Percentiles rank a stretch among this genome's conserved stretches.
Conservation (phyloP, 2,329 filamentous ascomycete genomes). For the Hirsutella minnesotensis region DNA sequence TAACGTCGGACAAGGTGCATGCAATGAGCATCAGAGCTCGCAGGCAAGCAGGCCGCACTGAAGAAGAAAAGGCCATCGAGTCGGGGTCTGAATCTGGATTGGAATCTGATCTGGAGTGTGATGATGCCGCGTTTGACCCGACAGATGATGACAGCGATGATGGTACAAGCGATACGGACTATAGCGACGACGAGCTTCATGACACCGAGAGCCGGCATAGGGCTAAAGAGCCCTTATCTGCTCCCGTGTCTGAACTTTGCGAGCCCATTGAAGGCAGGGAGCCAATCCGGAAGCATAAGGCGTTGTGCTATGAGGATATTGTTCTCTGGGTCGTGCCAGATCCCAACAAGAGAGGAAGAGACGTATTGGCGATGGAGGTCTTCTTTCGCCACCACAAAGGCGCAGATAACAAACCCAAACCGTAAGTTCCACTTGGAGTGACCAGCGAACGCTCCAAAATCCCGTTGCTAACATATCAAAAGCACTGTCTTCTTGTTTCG, state of each 20-base stretch:
- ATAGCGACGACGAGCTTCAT: too few species aligned
- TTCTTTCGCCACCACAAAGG: conserved; percentile 5
- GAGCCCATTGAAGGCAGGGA: conserved; percentile 1
- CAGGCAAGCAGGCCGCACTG: too few species aligned
- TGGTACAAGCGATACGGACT: too few species aligned
- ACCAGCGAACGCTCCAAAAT: neutral
- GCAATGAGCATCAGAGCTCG: too few species aligned
- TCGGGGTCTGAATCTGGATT: too few species aligned
- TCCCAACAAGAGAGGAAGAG: conserved; percentile 3
- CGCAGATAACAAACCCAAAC: conserved; percentile 5
- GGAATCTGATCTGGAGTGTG: too few species aligned
- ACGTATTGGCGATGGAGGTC: conserved; percentile 5
- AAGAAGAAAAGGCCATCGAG: too few species aligned
- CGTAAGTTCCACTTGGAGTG: neutral
- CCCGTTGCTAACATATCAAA: neutral
- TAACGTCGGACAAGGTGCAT: too few species aligned
- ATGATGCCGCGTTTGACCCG: too few species aligned
- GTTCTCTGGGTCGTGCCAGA: conserved; percentile 4
- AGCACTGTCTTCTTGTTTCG: conserved; percentile 6
- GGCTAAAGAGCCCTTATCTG: neutral
- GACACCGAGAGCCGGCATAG: too few species aligned
- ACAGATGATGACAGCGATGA: too few species aligned
- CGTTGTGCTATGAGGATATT: conserved; percentile 5
- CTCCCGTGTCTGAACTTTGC: neutral
- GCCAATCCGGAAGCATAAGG: too few species aligned